phyloP scores from a whole-genome alignment of 306 rosid genomes.

The Castanea mollissima region DNA sequence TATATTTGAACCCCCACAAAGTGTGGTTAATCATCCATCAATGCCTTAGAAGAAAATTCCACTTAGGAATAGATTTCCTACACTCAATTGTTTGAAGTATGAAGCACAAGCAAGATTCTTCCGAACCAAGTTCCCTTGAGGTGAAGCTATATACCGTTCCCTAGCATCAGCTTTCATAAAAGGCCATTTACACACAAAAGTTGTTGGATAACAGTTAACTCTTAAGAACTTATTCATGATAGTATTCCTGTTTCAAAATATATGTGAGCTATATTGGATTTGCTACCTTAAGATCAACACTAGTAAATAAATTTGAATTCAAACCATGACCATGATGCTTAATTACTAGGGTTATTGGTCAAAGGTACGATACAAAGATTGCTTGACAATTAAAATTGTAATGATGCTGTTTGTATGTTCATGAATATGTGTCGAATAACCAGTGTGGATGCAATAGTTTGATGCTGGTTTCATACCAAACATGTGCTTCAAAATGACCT shows the following conservation, averaged over 20 bases:
- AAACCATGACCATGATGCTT: neutral
- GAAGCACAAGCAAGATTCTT: neutral
- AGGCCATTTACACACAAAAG: neutral
- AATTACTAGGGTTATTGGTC: neutral
- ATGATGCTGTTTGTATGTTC: neutral
- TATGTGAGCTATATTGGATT: neutral
- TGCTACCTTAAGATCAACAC: neutral
- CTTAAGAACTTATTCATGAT: neutral
- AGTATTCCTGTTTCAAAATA: neutral
- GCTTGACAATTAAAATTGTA: neutral
- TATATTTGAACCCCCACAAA: neutral
- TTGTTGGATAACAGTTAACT: neutral
- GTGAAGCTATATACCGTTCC: neutral
- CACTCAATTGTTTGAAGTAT: neutral
- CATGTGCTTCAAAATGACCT: neutral
- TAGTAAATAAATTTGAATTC: neutral
- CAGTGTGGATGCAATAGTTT: neutral
- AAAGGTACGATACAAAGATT: neutral
- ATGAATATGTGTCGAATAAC: neutral
- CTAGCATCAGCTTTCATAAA: neutral
- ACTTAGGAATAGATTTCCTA: neutral
- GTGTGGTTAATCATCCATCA: no score
- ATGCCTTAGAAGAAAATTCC: neutral
- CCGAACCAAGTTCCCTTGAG: neutral
- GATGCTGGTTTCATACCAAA: neutral